Evolutionary conservation across 176 grass and related monocot genomes (phyloP).

Genomic region (Calamus simplicifolius): DNA sequence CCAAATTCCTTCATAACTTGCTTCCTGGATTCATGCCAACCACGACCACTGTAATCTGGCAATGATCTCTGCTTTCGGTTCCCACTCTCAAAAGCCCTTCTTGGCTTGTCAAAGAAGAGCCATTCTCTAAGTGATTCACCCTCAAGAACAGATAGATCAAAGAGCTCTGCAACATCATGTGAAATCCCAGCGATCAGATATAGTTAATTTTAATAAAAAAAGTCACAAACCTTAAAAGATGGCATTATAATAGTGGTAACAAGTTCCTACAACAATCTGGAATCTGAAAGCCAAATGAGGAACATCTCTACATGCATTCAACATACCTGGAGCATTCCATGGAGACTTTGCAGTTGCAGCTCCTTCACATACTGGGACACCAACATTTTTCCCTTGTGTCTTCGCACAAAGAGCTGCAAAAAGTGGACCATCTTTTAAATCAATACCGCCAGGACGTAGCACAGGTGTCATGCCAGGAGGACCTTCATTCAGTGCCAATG

Average conservation of each 20-base stretch:
- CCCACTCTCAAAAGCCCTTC: conserved; percentile 21
- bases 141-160: conserved; percentile 14
- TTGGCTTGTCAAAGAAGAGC: conserved; percentile 21
- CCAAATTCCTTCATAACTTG: conserved; percentile 23
- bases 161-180: conserved; percentile 16
- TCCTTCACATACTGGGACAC: conserved; percentile 17
- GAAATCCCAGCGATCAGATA: too few relatives aligned
- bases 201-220: too few relatives aligned
- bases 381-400: conserved; percentile 13
- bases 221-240: too few relatives aligned
- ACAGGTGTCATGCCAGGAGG: conserved; percentile 15
- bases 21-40: conserved; percentile 22
- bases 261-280: too few relatives aligned
- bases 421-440: conserved; percentile 15
- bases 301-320: background rate
- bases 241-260: too few relatives aligned
- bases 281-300: background rate
- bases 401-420: conserved; percentile 16
- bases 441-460: conserved; percentile 15
- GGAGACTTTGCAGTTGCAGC: conserved; percentile 14
- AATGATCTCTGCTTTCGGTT: conserved; percentile 19
- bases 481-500: conserved; percentile 12
- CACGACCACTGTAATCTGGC: conserved; percentile 16
- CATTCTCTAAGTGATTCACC: conserved; percentile 20
- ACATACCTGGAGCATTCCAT: conserved; percentile 18